Base-by-base conservation (phyloP, 1,284 basidiomycete species). In the Puccinia novopanici region DNA sequence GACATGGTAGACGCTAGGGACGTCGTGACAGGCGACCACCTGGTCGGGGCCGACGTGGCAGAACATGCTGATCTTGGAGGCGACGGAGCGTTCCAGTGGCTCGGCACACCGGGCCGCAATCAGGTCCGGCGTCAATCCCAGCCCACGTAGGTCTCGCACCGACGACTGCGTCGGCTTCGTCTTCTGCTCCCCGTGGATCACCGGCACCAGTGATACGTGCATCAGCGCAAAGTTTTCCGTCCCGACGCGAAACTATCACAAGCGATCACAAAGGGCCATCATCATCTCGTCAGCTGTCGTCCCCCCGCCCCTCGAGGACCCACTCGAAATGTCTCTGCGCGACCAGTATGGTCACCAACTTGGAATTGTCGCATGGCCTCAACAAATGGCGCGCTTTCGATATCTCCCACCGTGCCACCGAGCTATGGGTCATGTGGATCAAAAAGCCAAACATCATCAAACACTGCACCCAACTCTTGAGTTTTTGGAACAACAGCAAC, bases 141-240 rank as follows among this genome's bases (percentile, higher is more conserved):
- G 89, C 17, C 97, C 96, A 75, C 97, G 91, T 50, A 99, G 88
- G 82, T 95, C 95, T 83, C 97, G 92, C 24, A 99, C 92, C 57
- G 95, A 96, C 22, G 96, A 97, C 86, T 99, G 96, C 0, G 96
- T 99, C 3, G 96, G 96, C 86, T 99, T 99, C 10, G 96, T 99
- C 88, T 99, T 99, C 85, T 98, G 96, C 86, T 99, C 96, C 78
- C 97, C 96, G 81, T 97, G 94, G 88, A 99, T 93, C 84, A 98
- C 93, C 22, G 96, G 96, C 9, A 99, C 95, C 54, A 99, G 91
- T n/a, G 93, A 95, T 81, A 99, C 96, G 84, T 98, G 96, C 82
- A 99, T 92, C 75, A 98, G 90, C 0, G 96, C 96, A 87, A 99
- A 99, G 88, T 99, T 98, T 82, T 95, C 93, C 84, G 93, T 90